Percentiles rank a stretch among this genome's conserved stretches.
These are phyloP conservation scores for Ustilago bromivora DNA, from an alignment of 1,284 basidiomycete genomes.

Conservation along the genomic window DNA sequence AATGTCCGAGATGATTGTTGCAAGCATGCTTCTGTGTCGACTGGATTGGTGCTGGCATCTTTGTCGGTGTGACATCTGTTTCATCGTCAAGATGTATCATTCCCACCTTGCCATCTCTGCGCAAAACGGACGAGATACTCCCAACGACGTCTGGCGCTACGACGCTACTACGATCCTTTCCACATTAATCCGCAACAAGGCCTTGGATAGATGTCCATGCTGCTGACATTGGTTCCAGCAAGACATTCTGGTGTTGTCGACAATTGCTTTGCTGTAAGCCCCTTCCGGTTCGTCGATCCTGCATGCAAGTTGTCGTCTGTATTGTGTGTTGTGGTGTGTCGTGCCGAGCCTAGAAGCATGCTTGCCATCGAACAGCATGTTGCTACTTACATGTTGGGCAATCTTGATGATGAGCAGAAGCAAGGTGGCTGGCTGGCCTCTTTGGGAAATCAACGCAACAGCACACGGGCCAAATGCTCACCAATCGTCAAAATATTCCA, in stretches of 20 bases:
- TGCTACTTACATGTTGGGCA: conserved; percentile 63
- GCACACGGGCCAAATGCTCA: conserved; percentile 10
- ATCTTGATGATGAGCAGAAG: conserved; percentile 71
- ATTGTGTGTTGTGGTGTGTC: conserved; percentile 6
- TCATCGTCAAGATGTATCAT: no score
- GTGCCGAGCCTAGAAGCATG: conserved; percentile 35
- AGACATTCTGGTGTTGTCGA: background rate
- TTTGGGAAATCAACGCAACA: conserved; percentile 5
- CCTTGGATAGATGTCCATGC: background rate
- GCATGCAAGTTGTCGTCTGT: conserved; percentile 9
- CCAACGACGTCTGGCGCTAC: no score
- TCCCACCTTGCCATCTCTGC: no score
- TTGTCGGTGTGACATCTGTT: background rate
- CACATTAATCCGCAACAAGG: no score
- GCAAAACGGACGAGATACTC: no score
- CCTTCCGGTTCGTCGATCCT: background rate
- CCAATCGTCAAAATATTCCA: background rate
- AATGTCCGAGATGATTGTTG: background rate
- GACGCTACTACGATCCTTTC: no score
- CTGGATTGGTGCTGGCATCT: background rate
- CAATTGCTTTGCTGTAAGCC: background rate
- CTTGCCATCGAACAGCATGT: conserved; percentile 22
- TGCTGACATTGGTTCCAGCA: background rate
- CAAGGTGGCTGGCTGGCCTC: conserved; percentile 9
- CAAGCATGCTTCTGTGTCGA: conserved; percentile 1